Evolutionary conservation across 371 early-diverging fungal genomes (phyloP).

Genomic region (Funneliformis caledonium): DNA sequence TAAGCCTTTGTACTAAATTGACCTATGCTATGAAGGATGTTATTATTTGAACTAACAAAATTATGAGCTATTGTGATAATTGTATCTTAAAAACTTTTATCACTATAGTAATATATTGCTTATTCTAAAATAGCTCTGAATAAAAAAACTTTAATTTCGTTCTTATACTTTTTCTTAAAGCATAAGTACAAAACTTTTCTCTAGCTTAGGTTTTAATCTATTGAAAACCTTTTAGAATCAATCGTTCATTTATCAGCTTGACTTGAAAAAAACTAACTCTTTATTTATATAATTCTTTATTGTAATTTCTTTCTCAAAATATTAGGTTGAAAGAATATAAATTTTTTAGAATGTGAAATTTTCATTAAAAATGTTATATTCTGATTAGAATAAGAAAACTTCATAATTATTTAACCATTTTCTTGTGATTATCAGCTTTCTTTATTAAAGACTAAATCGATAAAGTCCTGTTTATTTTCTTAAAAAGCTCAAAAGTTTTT

Average conservation of each 20-base stretch:
- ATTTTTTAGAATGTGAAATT: background rate
- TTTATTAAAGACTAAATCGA: conserved; percentile 99
- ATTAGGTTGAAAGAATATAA: conserved; percentile 65
- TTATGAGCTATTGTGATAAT: conserved; percentile 98
- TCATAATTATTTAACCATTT: conserved; percentile 81
- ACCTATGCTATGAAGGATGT: conserved; percentile 91
- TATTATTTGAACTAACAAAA: conserved; percentile 99
- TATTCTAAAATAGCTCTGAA: conserved; percentile 96
- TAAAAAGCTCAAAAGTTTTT: conserved; percentile 73
- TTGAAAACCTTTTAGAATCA: conserved; percentile 98
- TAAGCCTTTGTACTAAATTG: conserved; percentile 97
- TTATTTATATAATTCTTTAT: conserved; percentile 97
- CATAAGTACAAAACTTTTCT: conserved; percentile 97
- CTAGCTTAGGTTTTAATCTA: conserved; percentile 99
- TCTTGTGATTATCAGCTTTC: conserved; percentile 96
- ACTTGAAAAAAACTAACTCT: conserved; percentile 96
- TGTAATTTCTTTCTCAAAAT: conserved; percentile 82
- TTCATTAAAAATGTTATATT: background rate
- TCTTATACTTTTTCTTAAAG: conserved; percentile 85
- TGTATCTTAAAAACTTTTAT: conserved; percentile 86
- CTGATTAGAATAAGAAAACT: background rate
- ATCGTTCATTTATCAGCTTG: conserved; percentile 98
- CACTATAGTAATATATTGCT: conserved; percentile 99
- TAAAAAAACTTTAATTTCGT: conserved; percentile 97
- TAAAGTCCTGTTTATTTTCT: conserved; percentile 75